Percentiles rank a stretch among this genome's conserved stretches.
phyloP scores from a whole-genome alignment of 495 filamentous ascomycete species.

The Sordaria brevicollis region DNA sequence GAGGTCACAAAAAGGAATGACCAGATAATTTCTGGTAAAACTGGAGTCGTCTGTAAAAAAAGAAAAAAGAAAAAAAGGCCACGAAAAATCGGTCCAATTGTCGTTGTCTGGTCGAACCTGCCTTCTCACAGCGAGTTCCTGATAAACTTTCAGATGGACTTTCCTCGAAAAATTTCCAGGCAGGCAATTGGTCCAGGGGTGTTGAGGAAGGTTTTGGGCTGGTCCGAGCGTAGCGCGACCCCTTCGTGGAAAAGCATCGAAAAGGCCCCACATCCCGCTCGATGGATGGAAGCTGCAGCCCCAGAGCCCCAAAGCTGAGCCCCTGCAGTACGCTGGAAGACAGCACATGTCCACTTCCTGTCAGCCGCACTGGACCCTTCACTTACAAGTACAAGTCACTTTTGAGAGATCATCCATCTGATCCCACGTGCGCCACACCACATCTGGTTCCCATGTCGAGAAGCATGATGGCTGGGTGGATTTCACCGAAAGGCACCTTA shows the following conservation, averaged over 20 bases:
- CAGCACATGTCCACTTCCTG: background rate
- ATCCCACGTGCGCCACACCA: background rate
- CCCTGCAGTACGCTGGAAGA: background rate
- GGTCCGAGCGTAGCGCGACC: background rate
- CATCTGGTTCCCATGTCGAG: background rate
- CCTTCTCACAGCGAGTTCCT: background rate
- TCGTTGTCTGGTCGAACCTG: background rate
- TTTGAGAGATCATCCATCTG: background rate
- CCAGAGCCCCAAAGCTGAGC: background rate
- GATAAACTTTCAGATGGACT: background rate
- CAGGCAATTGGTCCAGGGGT: background rate
- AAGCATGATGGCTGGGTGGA: background rate
- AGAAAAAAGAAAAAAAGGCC: background rate
- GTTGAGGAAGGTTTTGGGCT: background rate
- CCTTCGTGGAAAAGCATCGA: background rate
- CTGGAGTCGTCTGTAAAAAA: background rate
- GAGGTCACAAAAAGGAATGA: background rate
- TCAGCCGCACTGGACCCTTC: background rate
- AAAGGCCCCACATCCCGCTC: background rate
- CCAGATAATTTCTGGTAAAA: background rate
- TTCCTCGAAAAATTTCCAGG: conserved; percentile 14
- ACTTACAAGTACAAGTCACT: too few species aligned
- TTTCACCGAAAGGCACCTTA: background rate
- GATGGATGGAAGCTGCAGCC: background rate
- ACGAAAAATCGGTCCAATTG: background rate